Conservation (phyloP, 257 asterid genomes). For the Primulina eburnea region DNA sequence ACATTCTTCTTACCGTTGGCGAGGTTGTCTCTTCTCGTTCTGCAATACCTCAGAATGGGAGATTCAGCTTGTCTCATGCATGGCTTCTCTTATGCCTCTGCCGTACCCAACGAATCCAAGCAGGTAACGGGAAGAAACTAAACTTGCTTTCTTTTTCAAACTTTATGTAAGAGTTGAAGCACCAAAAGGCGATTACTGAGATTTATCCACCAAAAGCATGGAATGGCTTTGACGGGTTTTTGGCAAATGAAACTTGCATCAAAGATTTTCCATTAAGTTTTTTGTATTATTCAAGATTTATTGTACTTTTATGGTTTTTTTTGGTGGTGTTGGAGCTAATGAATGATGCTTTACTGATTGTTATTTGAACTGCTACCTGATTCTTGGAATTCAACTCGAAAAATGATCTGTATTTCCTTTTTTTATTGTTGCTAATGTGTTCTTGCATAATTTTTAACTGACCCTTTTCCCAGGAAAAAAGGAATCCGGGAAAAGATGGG, state of each 20-base stretch:
- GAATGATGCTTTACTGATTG: neutral
- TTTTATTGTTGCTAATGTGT: neutral
- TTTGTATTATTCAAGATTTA: no score
- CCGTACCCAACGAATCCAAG: constrained; percentile 55
- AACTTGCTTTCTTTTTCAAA: neutral
- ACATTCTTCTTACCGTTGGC: constrained; percentile 13
- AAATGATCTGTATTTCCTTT: neutral
- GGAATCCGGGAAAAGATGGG: neutral
- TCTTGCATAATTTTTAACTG: neutral
- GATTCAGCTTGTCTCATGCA: constrained; percentile 79
- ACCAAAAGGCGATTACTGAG: no score
- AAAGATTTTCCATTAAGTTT: neutral
- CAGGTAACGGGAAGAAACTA: constrained; percentile 38
- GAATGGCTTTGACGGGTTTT: neutral
- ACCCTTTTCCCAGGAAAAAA: neutral
- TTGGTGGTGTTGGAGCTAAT: neutral
- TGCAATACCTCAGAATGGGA: constrained; percentile 46
- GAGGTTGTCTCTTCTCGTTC: constrained; percentile 21
- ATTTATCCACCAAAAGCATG: neutral
- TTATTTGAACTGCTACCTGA: neutral
- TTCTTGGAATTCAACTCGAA: neutral
- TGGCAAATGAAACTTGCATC: neutral
- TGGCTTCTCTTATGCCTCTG: constrained; percentile 73
- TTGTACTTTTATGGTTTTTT: neutral
- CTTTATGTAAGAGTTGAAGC: no score